Evolutionary conservation across 2,329 filamentous ascomycete species (phyloP), one percentile per base, ranked within the genome.

Genomic region (Aspergillus intermedius): DNA sequence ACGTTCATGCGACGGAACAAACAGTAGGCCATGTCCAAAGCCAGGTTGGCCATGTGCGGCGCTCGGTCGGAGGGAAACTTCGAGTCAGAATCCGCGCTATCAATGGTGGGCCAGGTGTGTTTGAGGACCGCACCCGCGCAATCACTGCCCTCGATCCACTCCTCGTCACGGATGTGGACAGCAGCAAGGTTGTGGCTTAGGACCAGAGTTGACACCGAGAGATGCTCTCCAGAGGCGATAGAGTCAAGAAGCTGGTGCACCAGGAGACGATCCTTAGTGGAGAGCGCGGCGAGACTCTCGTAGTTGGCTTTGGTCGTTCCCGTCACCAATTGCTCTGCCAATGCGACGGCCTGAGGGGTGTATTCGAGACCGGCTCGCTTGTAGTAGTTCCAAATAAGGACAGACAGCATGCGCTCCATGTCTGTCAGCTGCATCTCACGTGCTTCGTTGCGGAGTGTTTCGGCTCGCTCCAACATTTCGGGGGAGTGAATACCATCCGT

Each of bases 351-450:
- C n/a, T 67, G 60, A 0, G 57, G 34, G 0, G 63, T 57, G 41
- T 67, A 64, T 23, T 65, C 57, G 34, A 62, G 55, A 17, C 64
- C 59, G 1, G 49, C 60, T 12, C 60, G 57, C 49, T 62, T 60
- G 52, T 66, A 68, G 45, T 64, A 68, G 28, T 59, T 61, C 65
- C 65, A 68, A 51, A 66, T 56, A 22, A 66, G 54, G 17, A 66
- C 47, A 2, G 61, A 60, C 35, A 67, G 49, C 8, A 62, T 59
- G 3, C 59, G 62, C 37, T 66, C 63, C 49, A 67, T 54, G 37
- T 57, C 63, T 42, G 59, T 57, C 49, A 65, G 51, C 17, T 61
- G 52, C 62, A 67, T 65, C 30, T 61, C 57, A 3, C 58, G 62
- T 5, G 65, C 62, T 48, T 67, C 63, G 1, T 52, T 51, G 3